Percentiles rank a stretch among this genome's conserved stretches.
Evolutionary conservation across 2,329 filamentous ascomycete genomes (phyloP).

Genomic region (Curvularia verruculosa): DNA sequence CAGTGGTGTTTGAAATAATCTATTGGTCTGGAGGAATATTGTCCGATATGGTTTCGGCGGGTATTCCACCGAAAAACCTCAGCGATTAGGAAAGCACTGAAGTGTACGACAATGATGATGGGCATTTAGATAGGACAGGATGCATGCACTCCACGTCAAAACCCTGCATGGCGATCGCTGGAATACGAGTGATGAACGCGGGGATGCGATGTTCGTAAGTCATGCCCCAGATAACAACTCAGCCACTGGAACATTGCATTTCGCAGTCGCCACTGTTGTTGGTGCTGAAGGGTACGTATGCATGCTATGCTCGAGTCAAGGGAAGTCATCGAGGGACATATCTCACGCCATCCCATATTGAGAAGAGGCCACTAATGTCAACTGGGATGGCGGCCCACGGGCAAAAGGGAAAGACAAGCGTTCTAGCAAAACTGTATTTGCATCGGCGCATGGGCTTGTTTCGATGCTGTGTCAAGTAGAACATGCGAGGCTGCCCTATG

Average conservation of each 20-base stretch:
- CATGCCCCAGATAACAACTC: not conserved
- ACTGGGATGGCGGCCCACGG: conserved; percentile 1
- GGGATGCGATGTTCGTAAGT: not conserved
- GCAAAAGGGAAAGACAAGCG: not conserved
- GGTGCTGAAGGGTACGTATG: not conserved
- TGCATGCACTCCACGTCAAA: not conserved
- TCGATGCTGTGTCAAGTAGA: conserved; percentile 9
- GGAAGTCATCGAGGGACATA: not conserved
- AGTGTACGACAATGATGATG: not conserved
- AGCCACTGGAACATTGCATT: not conserved
- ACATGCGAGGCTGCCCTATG: conserved; percentile 9
- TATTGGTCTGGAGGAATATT: not conserved
- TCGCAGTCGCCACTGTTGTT: conserved; percentile 1
- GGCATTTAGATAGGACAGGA: not conserved
- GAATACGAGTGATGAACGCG: not conserved
- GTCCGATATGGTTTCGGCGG: not conserved
- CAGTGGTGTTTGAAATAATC: not conserved
- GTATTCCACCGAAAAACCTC: not conserved
- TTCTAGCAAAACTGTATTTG: not conserved
- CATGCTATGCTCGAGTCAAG: not conserved
- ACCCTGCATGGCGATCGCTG: not conserved
- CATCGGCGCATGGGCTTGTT: conserved; percentile 6
- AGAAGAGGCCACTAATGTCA: not conserved
- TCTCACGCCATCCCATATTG: not conserved
- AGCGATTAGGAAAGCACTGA: not conserved